Percentiles rank a stretch among this genome's conserved stretches.
Conservation (phyloP, 2,329 filamentous ascomycete species). For the Metarhizium humberi region DNA sequence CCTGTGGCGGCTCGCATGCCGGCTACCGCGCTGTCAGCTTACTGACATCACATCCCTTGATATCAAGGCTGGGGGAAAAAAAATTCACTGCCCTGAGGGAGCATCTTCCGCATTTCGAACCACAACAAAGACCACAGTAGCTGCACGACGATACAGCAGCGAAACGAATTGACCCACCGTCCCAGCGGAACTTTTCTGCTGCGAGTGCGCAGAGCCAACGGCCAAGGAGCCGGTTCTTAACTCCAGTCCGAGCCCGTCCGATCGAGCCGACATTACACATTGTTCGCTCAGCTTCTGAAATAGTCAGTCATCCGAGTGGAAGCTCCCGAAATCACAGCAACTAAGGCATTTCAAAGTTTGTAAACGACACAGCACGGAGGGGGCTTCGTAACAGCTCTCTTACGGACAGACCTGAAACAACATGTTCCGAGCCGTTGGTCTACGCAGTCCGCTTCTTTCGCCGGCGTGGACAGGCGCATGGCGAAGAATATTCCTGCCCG, state of each 20-base stretch:
- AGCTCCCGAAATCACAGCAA: background rate
- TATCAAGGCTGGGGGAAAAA: background rate
- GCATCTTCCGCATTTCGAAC: background rate
- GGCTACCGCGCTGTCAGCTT: background rate
- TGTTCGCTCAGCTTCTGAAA: background rate
- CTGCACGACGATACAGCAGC: background rate
- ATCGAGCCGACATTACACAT: background rate
- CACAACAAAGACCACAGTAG: background rate
- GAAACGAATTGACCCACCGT: background rate
- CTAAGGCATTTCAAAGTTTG: background rate
- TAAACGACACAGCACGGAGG: background rate
- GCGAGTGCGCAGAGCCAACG: background rate
- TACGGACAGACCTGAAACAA: background rate
- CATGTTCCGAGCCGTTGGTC: conserved; percentile 19
- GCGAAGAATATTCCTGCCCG: conserved; percentile 18
- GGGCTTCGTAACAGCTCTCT: background rate
- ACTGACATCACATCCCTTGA: background rate
- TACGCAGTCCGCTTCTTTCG: conserved; percentile 12
- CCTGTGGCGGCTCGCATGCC: background rate
- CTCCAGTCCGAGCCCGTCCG: background rate
- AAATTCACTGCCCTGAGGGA: background rate
- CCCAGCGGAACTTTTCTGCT: background rate
- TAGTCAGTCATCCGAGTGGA: background rate
- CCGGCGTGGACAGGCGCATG: conserved; percentile 18
- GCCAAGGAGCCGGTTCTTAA: background rate